Evolutionary conservation across 768 basidiomycete genomes (phyloP).

Genomic region (Suillus alpinus): DNA sequence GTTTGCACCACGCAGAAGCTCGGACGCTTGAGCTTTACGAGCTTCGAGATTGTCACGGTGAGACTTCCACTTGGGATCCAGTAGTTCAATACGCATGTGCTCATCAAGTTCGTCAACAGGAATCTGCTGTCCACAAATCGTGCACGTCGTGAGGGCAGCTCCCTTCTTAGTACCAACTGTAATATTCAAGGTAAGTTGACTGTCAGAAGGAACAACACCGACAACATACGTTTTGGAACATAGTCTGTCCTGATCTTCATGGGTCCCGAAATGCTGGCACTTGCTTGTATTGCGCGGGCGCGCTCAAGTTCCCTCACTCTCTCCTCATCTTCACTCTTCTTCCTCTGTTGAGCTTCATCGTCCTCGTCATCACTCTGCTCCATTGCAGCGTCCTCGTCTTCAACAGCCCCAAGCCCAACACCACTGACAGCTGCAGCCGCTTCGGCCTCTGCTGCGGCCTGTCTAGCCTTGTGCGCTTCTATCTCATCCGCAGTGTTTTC

Average conservation of each 20-base stretch:
- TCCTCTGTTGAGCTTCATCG: constrained; percentile 56
- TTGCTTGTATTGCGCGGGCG: constrained; percentile 79
- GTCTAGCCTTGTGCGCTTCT: constrained; percentile 74
- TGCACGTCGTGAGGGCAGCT: constrained; percentile 78
- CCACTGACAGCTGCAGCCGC: constrained; percentile 77
- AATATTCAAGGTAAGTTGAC: constrained; percentile 7
- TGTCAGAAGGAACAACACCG: not conserved
- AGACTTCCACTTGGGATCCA: constrained; percentile 98
- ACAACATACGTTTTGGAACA: constrained; percentile 81
- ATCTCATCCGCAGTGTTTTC: constrained; percentile 88
- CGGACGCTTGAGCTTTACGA: constrained; percentile 85
- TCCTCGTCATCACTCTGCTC: constrained; percentile 89
- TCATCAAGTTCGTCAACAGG: constrained; percentile 94
- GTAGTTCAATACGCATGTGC: constrained; percentile 96
- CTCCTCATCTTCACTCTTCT: constrained; percentile 67
- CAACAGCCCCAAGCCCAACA: constrained; percentile 44
- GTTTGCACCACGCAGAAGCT: constrained; percentile 87
- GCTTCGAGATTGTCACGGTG: constrained; percentile 87
- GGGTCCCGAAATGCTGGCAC: constrained; percentile 70
- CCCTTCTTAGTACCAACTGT: constrained; percentile 64
- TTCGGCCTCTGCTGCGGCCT: constrained; percentile 83
- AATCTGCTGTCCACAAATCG: constrained; percentile 94
- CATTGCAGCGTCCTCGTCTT: constrained; percentile 59
- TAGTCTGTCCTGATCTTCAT: constrained; percentile 98
- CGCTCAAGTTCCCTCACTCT: constrained; percentile 68